Percentiles rank a stretch among this genome's conserved stretches.
Conservation (phyloP, 1,139 yeast genomes). For the Scheffersomyces cryptocercus region DNA sequence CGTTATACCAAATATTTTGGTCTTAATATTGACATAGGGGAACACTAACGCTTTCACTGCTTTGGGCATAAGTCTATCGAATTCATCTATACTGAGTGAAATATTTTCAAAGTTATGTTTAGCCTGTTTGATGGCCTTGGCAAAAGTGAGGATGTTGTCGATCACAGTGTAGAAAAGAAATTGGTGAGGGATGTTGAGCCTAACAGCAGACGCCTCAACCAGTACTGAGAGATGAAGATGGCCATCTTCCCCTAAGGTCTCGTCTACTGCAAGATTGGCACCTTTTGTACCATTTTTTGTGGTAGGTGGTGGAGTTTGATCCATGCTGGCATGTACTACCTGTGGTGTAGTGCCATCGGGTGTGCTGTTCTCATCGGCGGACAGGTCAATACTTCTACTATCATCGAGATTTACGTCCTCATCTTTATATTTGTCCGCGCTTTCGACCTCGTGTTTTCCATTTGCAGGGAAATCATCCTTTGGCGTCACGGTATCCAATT, state of each 20-base stretch:
- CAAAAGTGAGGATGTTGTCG: conserved; percentile 63
- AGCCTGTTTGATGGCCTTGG: conserved; percentile 61
- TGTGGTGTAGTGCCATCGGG: too few species aligned
- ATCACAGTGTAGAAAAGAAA: conserved; percentile 65
- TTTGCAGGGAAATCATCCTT: too few species aligned
- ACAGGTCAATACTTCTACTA: conserved; percentile 5
- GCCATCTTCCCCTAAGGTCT: conserved; percentile 1
- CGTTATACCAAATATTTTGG: conserved; percentile 35
- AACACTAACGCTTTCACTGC: conserved; percentile 29
- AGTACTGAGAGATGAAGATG: too few species aligned
- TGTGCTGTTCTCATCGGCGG: conserved; percentile 1
- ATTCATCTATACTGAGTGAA: conserved; percentile 37
- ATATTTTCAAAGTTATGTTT: conserved; percentile 49
- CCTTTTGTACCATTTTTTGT: conserved; percentile 17
- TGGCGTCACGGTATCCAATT: too few species aligned
- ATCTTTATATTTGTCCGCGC: too few species aligned
- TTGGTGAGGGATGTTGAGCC: conserved; percentile 56
- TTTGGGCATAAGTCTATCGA: conserved; percentile 34
- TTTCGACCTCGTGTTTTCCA: too few species aligned
- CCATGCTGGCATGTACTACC: conserved; percentile 11
- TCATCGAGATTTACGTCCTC: conserved; percentile 13
- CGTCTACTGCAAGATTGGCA: conserved; percentile 15
- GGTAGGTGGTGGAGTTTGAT: conserved; percentile 39
- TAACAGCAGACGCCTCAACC: conserved; percentile 27
- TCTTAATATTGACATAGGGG: conserved; percentile 33